Base-by-base conservation (phyloP, 2,329 filamentous ascomycete species). In the Claviceps maximensis region DNA sequence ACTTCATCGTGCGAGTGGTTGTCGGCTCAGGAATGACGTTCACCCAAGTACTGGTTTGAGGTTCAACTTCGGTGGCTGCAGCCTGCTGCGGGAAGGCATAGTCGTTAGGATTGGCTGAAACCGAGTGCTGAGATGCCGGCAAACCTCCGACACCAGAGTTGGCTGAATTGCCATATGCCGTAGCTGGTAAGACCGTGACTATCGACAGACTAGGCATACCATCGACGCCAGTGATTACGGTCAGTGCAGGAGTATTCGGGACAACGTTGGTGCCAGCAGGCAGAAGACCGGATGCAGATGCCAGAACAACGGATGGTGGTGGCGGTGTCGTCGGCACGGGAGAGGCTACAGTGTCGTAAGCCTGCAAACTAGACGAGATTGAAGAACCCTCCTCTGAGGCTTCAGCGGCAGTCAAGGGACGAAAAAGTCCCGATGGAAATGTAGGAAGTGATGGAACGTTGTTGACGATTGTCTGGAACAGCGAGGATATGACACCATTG, bases 1-100 rank as follows among this genome's bases (percentile, higher is more conserved):
- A 70, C 52, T 67, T 63, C 51, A 70, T 59, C 1, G 67, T 70
- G 55, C 70, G 70, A 1, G 70, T 71, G 5, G 69, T 72, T 2
- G 69, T 71, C 33, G 62, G 59, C 45, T 68, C 67, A 1, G 62
- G 59, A 27, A 72, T 67, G 47, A 71, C 51, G 33, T 72, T 72
- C 53, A 65, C 63, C 66, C 69, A 70, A 21, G 68, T 71, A 49
- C 63, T 66, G 8, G 68, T 71, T 21, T 64, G 59, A 38, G 46
- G 46, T 12, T 17, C 19, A 3, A 69, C 54, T 8, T 57, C 57
- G 2, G 59, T 47, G 25, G 55, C 54, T 40, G 44, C 50, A 2
- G 53, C 53, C 49, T 42, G 56, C 49, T 51, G 48, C 40, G 54
- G 51, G 42, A 47, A 61, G 55, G 59, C 61, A 60, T 57, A 67